A percentile compares a stretch with the other conserved stretches of the same genome.
These are phyloP conservation scores for Aspergillus eucalypticola DNA, from an alignment of 2,329 filamentous ascomycete genomes.

Conservation along the genomic window DNA sequence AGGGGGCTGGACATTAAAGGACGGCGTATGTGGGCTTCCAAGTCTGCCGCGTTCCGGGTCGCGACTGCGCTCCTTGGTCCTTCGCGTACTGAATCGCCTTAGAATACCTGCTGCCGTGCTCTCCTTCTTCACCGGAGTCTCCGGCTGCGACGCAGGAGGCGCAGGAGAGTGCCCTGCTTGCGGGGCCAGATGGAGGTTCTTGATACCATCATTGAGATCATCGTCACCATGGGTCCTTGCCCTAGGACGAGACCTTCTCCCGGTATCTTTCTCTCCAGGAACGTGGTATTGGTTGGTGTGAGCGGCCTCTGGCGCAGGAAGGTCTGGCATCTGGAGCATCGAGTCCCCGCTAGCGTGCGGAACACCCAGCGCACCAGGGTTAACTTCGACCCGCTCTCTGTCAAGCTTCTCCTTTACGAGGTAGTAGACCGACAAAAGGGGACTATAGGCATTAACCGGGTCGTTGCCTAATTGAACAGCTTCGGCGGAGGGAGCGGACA, in stretches of 20 bases:
- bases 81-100: slow-evolving; percentile 85
- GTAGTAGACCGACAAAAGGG: slow-evolving; percentile 90
- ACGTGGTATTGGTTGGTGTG: slow-evolving; percentile 93
- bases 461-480: slow-evolving; percentile 79
- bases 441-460: slow-evolving; percentile 89
- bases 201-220: slow-evolving; percentile 73
- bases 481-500: slow-evolving; percentile 81
- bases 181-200: slow-evolving; percentile 61
- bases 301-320: slow-evolving; percentile 78
- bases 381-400: slow-evolving; percentile 64
- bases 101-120: slow-evolving; percentile 82
- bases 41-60: slow-evolving; percentile 51
- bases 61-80: slow-evolving; percentile 60
- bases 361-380: slow-evolving; percentile 60
- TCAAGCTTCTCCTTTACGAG: slow-evolving; percentile 94
- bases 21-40: slow-evolving; percentile 68
- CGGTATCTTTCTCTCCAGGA: slow-evolving; percentile 82
- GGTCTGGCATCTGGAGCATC: slow-evolving; percentile 67
- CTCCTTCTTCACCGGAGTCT: slow-evolving; percentile 73
- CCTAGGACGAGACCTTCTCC: slow-evolving; percentile 77
- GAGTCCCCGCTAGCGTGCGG: slow-evolving; percentile 59
- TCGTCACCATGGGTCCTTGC: slow-evolving; percentile 95
- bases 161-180: slow-evolving; percentile 51
- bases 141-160: slow-evolving; percentile 58
- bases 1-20: slow-evolving; percentile 78